Base-by-base conservation (phyloP, 2,329 filamentous ascomycete species). In the Clonostachys sp. region DNA sequence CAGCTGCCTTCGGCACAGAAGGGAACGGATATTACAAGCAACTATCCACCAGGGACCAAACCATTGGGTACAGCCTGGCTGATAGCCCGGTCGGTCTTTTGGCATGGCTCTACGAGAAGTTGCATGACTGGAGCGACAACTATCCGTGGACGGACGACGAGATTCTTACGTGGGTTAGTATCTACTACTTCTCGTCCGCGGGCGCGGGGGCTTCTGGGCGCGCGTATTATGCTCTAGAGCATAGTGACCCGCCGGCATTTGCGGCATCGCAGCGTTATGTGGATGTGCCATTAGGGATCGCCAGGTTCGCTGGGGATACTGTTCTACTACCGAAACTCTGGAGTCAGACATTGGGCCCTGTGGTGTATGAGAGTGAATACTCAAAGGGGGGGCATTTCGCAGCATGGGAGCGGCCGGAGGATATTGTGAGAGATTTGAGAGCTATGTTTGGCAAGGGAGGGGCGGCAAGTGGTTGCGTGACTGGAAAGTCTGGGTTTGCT, bases 111-210 rank as follows among this genome's bases (percentile, higher is more conserved):
- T 44, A 44, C 24, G 42, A 44, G 42, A 44, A 44, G 30, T 16
- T 44, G 17, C 80, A 85, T 54, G 83, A 87, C 55, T 92, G 87
- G 88, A 83, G 83, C 0, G 87, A 91, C 56, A 57, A 55, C 1
- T 90, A 90, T 57, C 68, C 77, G 0, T 91, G 87, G 87, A 85
- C 80, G 0, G 83, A 89, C 51, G 86, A 91, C 47, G 87, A 91
- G 65, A 75, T 91, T 9, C 66, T 89, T 24, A 88, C 83, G 0
- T 92, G 87, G 88, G 66, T 91, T 1, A 80, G 74, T 44, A 77
- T 91, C 38, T 91, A 91, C 61, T 81, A 77, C 59, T 90, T 90
- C 43, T 84, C 80, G 9, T 75, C 68, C 0, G 83, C 86, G 2
- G 87, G 88, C 0, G 83, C 87, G 0, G 83, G 81, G 2, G 85